Conservation (phyloP, 2,329 filamentous ascomycete species). For the Scedosporium boydii region DNA sequence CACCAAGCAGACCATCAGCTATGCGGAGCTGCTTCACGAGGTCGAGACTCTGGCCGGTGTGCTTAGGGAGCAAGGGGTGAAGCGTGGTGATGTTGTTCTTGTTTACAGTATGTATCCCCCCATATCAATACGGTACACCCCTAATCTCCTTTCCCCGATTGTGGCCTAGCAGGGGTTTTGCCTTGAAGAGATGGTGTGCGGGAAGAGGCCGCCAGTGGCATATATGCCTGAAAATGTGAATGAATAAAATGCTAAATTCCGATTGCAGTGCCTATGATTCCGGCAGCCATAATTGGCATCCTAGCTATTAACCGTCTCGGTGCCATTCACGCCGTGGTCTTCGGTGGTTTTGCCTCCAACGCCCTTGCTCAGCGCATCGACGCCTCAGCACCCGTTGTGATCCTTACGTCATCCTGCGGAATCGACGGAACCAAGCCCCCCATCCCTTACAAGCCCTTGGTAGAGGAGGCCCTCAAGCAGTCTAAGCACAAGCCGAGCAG, state of each 20-base stretch:
- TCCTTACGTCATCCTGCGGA: slow-evolving; percentile 85
- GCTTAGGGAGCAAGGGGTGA: slow-evolving; percentile 70
- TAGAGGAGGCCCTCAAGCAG: slow-evolving; percentile 61
- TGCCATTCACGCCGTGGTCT: slow-evolving; percentile 84
- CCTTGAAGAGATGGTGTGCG: too few species aligned
- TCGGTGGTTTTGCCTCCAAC: slow-evolving; percentile 77
- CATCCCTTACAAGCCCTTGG: slow-evolving; percentile 65
- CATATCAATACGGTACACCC: too few species aligned
- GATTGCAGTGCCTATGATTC: slow-evolving; percentile 83
- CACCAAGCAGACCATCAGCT: slow-evolving; percentile 63
- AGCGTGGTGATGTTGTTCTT: slow-evolving; percentile 76
- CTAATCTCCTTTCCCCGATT: neutral
- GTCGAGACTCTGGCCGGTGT: slow-evolving; percentile 77
- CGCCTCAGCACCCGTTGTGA: slow-evolving; percentile 61
- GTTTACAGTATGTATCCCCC: slow-evolving; percentile 61
- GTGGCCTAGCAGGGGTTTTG: too few species aligned
- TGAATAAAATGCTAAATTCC: neutral
- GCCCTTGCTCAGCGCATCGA: slow-evolving; percentile 86
- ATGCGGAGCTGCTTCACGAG: slow-evolving; percentile 64
- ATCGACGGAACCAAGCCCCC: slow-evolving; percentile 80
- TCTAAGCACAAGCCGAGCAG: slow-evolving; percentile 62
- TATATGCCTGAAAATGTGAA: neutral
- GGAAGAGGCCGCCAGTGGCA: neutral
- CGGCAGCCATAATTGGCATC: slow-evolving; percentile 76
- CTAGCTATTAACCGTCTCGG: slow-evolving; percentile 74